Conservation (phyloP, 1,139 yeast genomes). For the Kazachstania sp. region DNA sequence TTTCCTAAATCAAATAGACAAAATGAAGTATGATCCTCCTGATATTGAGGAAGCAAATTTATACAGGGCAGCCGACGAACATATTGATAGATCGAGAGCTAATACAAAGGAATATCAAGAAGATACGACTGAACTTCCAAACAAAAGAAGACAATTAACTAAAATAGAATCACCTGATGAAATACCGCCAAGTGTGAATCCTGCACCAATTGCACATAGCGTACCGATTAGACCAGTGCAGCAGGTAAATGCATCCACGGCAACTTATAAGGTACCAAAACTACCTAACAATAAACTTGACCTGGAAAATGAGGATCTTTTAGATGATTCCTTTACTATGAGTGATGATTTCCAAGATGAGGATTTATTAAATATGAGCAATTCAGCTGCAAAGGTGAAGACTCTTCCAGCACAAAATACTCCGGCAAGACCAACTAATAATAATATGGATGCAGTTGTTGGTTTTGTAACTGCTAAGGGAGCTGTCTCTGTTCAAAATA, state of each 20-base stretch:
- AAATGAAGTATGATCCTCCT: slow-evolving; percentile 42
- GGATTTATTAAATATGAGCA: slow-evolving; percentile 22
- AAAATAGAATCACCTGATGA: slow-evolving; percentile 3
- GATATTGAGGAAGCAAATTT: slow-evolving; percentile 44
- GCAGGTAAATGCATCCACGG: neutral
- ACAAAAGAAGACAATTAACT: slow-evolving; percentile 18
- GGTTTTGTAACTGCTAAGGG: slow-evolving; percentile 30
- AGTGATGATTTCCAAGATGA: slow-evolving; percentile 48
- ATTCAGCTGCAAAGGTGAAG: neutral
- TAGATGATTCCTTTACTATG: slow-evolving; percentile 59
- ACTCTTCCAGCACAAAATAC: neutral
- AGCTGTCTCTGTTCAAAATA: slow-evolving; percentile 24
- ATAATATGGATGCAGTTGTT: slow-evolving; percentile 11
- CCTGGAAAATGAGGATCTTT: slow-evolving; percentile 32
- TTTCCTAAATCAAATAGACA: slow-evolving; percentile 43
- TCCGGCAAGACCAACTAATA: neutral
- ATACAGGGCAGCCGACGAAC: slow-evolving; percentile 34
- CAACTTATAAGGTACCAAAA: neutral
- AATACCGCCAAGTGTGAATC: neutral
- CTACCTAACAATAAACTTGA: neutral
- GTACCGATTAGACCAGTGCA: neutral
- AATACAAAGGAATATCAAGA: slow-evolving; percentile 17
- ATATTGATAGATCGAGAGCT: slow-evolving; percentile 27
- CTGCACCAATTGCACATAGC: neutral
- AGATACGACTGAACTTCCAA: slow-evolving; percentile 6